Conservation (phyloP, 2,329 filamentous ascomycete genomes). For the Mariannaea sp. region DNA sequence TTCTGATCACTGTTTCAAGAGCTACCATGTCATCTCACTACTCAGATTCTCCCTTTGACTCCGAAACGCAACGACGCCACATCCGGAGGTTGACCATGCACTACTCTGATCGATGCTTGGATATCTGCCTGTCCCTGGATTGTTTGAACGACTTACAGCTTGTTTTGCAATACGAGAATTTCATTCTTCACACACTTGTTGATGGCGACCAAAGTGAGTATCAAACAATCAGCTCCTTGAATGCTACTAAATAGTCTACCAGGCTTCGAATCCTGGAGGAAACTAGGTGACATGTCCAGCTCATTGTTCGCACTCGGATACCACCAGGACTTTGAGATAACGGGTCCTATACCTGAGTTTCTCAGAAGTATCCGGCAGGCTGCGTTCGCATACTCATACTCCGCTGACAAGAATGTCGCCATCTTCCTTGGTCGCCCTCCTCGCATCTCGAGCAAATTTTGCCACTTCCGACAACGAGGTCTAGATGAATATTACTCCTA, state of each 20-base stretch:
- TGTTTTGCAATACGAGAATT: constrained; percentile 52
- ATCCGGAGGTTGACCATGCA: constrained; percentile 27
- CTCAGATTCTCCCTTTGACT: constrained; percentile 16
- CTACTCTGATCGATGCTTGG: constrained; percentile 31
- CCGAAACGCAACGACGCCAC: constrained; percentile 20
- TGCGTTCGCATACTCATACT: constrained; percentile 50
- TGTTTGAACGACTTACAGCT: constrained; percentile 51
- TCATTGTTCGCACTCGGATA: constrained; percentile 54
- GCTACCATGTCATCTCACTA: constrained; percentile 28
- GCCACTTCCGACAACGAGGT: constrained; percentile 37
- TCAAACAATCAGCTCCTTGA: too few species aligned
- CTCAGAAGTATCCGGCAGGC: constrained; percentile 46
- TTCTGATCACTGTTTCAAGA: constrained; percentile 31
- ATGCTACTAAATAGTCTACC: too few species aligned
- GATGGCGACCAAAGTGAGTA: constrained; percentile 50
- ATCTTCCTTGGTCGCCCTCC: constrained; percentile 57
- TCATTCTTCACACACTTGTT: constrained; percentile 50
- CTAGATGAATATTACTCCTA: background rate
- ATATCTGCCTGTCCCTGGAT: constrained; percentile 35
- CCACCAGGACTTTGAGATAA: constrained; percentile 43
- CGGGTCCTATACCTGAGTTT: constrained; percentile 43
- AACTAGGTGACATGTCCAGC: constrained; percentile 51
- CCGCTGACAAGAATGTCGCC: constrained; percentile 52
- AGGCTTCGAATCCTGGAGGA: constrained; percentile 53
- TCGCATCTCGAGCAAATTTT: constrained; percentile 50